Evolutionary conservation across 1,284 basidiomycete genomes (phyloP), one percentile per base, ranked within the genome.

Genomic region (Cystobasidium sp.): DNA sequence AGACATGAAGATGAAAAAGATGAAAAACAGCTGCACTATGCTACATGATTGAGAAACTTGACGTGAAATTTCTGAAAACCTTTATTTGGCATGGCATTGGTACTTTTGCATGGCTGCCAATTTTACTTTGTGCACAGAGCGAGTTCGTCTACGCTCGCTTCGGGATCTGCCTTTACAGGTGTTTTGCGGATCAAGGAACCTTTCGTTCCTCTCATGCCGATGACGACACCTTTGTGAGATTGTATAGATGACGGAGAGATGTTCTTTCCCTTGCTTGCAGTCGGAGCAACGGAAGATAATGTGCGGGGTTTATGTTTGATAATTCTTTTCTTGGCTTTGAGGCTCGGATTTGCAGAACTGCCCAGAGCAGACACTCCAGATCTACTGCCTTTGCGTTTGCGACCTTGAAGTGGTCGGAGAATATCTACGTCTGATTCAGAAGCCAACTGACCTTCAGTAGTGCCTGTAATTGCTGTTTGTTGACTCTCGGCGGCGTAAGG

Each of bases 111-210:
- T 56, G 53, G 39, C 10, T 12, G 10, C 6, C 37, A 41, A 6
- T 16, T 41, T 41, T 18, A 18, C 8, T 41, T 24, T 41, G 31
- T 10, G 31, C 31, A 31, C n/a, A 63, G 18, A 6, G 37, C 61
- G 12, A 63, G 31, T 10, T 63, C 61, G 24, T 63, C 61, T 43
- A 63, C 43, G 41, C 61, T 63, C 3, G 24, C 41, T 49, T 63
- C 61, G 22, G 61, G 61, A n/a, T 24, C 49, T 51, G 69, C 58
- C 31, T 53, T 71, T 18, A 51, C 69, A 20, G 69, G 69, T 20
- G 69, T 71, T 46, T 62, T 47, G 14, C 69, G 58, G 31, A 71
- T 71, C 46, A 71, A 12, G 3, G 58, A 63, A n/a, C 69, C 69
- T 31, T 43, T 56, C 16, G 31, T 64, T 18, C 59, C 69, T 71